Conservation (phyloP, 495 filamentous ascomycete genomes). For the Daldinia grandis region DNA sequence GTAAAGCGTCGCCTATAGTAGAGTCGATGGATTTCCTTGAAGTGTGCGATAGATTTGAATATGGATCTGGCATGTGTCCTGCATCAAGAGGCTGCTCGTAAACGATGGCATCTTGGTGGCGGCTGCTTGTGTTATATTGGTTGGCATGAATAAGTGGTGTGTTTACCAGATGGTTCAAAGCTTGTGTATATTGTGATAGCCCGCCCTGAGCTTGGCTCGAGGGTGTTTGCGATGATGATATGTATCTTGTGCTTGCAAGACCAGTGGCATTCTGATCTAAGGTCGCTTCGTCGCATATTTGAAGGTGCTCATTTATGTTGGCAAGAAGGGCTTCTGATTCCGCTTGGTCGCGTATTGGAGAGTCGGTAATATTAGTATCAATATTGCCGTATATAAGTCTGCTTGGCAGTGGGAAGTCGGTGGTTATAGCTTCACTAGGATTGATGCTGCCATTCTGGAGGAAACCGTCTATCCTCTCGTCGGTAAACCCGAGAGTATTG, state of each 20-base stretch:
- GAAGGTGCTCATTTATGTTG: background rate
- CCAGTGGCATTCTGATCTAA: background rate
- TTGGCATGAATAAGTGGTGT: background rate
- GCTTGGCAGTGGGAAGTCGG: background rate
- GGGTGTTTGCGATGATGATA: background rate
- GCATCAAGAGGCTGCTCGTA: background rate
- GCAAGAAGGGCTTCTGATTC: background rate
- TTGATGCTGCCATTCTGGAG: slow-evolving; percentile 24
- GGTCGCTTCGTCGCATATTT: background rate
- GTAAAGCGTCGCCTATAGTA: background rate
- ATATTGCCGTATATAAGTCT: background rate
- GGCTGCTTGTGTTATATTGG: background rate
- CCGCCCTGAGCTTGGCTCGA: background rate
- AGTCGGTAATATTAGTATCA: background rate
- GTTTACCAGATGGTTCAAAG: background rate
- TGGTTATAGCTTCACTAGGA: background rate
- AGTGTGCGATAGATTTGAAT: background rate
- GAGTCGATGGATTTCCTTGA: background rate
- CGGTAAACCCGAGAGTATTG: slow-evolving; percentile 33
- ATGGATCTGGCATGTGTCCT: background rate
- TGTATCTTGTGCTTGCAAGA: background rate
- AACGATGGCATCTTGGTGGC: background rate
- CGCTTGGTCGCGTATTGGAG: background rate
- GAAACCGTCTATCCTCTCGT: slow-evolving; percentile 33
- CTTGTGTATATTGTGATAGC: background rate